Percentiles rank a stretch among this genome's conserved stretches.
Evolutionary conservation across 768 basidiomycete species (phyloP).

Genomic region (Collybia sordida): DNA sequence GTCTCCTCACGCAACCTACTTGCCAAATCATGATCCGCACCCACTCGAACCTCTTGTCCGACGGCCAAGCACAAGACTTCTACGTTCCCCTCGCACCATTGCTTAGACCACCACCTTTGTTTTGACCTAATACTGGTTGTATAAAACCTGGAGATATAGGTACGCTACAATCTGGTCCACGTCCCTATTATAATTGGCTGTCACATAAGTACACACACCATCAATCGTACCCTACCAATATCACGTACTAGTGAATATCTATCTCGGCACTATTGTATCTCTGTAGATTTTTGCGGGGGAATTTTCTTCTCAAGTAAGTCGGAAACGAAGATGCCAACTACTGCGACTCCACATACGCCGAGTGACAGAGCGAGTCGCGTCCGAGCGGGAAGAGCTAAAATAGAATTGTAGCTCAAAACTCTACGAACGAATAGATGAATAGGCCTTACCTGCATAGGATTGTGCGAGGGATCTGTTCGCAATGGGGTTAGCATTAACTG

Average conservation of each 20-base stretch:
- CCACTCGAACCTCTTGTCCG: conserved; percentile 34
- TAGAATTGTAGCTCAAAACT: conserved; percentile 10
- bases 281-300: conserved; percentile 17
- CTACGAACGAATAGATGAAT: neutral
- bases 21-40: conserved; percentile 27
- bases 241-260: neutral
- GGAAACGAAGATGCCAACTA: conserved; percentile 46
- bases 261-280: conserved; percentile 10
- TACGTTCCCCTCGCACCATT: too few relatives aligned
- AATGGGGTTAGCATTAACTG: conserved; percentile 14
- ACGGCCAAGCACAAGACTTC: conserved; percentile 25
- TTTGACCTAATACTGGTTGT: too few relatives aligned
- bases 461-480: conserved; percentile 32
- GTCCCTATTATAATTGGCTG: too few relatives aligned
- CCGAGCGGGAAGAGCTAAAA: conserved; percentile 49
- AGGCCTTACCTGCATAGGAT: conserved; percentile 34
- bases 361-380: conserved; percentile 54
- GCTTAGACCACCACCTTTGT: too few relatives aligned
- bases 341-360: conserved; percentile 45
- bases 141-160: too few relatives aligned
- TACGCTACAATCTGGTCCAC: too few relatives aligned
- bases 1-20: conserved; percentile 21
- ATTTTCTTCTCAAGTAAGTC: conserved; percentile 49
- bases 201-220: too few relatives aligned
- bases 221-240: neutral